Conservation (phyloP, 2,329 filamentous ascomycete species). For the Sporothrix pallida region DNA sequence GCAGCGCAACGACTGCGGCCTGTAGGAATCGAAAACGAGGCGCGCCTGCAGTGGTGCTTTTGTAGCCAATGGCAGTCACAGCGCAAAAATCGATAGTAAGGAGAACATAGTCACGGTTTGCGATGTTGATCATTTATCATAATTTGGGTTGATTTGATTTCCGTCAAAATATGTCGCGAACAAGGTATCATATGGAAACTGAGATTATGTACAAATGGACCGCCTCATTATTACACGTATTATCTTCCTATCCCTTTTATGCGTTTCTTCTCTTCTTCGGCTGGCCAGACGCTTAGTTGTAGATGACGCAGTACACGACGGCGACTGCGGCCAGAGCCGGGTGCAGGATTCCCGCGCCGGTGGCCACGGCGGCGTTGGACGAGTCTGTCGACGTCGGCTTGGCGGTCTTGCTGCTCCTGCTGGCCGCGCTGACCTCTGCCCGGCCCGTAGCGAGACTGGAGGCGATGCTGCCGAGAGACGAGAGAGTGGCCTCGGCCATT, state of each 20-base stretch:
- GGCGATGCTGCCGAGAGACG: slow-evolving; percentile 27
- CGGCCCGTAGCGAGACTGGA: slow-evolving; percentile 24
- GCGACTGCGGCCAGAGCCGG: slow-evolving; percentile 29
- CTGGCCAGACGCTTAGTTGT: neutral
- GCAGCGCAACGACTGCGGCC: too few relatives aligned
- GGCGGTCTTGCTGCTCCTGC: neutral
- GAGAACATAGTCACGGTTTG: neutral
- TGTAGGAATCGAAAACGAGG: neutral
- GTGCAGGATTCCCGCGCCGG: neutral
- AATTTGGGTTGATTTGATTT: too few relatives aligned
- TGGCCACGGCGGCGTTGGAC: neutral
- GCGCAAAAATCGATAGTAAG: neutral
- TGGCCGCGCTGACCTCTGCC: neutral
- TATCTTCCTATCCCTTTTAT: neutral
- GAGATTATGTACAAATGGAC: neutral
- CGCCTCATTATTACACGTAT: neutral
- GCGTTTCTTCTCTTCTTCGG: too few relatives aligned
- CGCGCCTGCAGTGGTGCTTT: too few relatives aligned
- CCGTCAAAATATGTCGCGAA: neutral
- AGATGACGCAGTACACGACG: slow-evolving; percentile 30
- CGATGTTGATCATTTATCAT: neutral
- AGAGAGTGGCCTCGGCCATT: slow-evolving; percentile 16
- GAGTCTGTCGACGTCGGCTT: neutral
- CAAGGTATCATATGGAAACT: neutral
- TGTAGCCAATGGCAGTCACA: neutral